Conservation (phyloP, 1,139 yeast species). For the Kazachstania sp. region DNA sequence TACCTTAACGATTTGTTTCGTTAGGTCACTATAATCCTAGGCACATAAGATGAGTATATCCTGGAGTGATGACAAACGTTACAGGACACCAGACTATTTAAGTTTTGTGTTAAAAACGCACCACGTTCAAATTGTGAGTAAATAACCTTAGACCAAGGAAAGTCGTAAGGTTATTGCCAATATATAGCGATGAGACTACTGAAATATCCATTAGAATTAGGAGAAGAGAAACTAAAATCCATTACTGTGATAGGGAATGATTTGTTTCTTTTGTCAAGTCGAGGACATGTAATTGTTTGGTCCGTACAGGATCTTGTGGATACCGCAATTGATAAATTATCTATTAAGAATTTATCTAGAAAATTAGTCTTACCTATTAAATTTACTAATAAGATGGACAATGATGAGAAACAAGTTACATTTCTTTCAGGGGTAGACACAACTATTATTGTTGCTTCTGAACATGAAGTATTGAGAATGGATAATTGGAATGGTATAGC, state of each 20-base stretch:
- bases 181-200: constrained; percentile 29
- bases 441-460: constrained; percentile 21
- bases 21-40: too few species aligned
- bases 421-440: constrained; percentile 14
- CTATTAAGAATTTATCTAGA: constrained; percentile 15
- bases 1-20: too few species aligned
- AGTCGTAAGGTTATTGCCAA: not conserved
- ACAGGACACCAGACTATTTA: too few species aligned
- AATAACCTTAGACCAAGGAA: not conserved
- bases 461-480: constrained; percentile 14
- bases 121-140: too few species aligned
- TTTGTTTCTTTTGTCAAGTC: constrained; percentile 15
- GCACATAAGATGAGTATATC: too few species aligned
- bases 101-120: too few species aligned
- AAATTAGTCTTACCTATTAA: constrained; percentile 8
- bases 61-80: too few species aligned
- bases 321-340: constrained; percentile 25
- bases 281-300: constrained; percentile 39
- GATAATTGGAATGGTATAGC: constrained; percentile 11
- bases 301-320: constrained; percentile 27
- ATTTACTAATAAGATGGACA: constrained; percentile 1
- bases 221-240: constrained; percentile 17
- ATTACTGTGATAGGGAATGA: constrained; percentile 18
- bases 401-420: constrained; percentile 3
- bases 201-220: constrained; percentile 27